These are phyloP conservation scores for Eutrema japonicum DNA, from an alignment of 345 rosid genomes.

Conservation along the genomic window DNA sequence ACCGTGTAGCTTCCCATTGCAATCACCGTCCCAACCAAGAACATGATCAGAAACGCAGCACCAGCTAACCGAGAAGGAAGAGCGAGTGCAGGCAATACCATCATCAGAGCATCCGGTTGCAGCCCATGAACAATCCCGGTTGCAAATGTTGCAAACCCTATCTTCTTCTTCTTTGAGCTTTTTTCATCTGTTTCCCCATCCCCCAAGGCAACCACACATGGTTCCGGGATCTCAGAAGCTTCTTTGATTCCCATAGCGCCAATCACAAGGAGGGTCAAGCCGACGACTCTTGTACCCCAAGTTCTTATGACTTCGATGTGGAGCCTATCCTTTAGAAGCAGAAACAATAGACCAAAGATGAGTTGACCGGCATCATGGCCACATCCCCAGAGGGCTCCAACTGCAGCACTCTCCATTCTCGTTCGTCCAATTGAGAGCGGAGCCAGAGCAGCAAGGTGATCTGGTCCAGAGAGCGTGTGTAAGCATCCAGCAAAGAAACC, in stretches of 20 bases:
- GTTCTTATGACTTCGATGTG: slow-evolving; percentile 81
- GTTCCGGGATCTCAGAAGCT: slow-evolving; percentile 80
- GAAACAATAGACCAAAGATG: slow-evolving; percentile 76
- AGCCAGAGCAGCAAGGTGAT: slow-evolving; percentile 97
- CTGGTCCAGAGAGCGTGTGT: slow-evolving; percentile 95
- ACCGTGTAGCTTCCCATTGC: slow-evolving; percentile 99
- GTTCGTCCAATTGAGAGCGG: slow-evolving; percentile 93
- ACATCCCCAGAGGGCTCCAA: slow-evolving; percentile 99
- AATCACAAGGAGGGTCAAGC: slow-evolving; percentile 72
- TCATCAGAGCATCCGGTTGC: slow-evolving; percentile 97
- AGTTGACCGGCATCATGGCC: slow-evolving; percentile 98
- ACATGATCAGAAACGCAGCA: slow-evolving; percentile 88
- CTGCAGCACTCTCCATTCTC: slow-evolving; percentile 84
- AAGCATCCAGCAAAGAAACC: slow-evolving; percentile 97
- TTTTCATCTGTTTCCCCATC: slow-evolving; percentile 69
- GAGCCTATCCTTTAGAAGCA: slow-evolving; percentile 80
- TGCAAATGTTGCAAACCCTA: slow-evolving; percentile 95
- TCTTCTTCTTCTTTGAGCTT: slow-evolving; percentile 69
- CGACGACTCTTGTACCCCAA: slow-evolving; percentile 97
- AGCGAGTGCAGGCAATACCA: slow-evolving; percentile 95
- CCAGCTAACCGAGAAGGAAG: slow-evolving; percentile 92
- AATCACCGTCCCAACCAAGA: slow-evolving; percentile 85
- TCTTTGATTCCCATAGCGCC: slow-evolving; percentile 91
- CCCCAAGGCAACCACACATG: slow-evolving; percentile 70
- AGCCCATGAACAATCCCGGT: slow-evolving; percentile 93